Evolutionary conservation across 805 yeast species (phyloP), one percentile per base, ranked within the genome.

Genomic region (Pachysolen tannophilus): DNA sequence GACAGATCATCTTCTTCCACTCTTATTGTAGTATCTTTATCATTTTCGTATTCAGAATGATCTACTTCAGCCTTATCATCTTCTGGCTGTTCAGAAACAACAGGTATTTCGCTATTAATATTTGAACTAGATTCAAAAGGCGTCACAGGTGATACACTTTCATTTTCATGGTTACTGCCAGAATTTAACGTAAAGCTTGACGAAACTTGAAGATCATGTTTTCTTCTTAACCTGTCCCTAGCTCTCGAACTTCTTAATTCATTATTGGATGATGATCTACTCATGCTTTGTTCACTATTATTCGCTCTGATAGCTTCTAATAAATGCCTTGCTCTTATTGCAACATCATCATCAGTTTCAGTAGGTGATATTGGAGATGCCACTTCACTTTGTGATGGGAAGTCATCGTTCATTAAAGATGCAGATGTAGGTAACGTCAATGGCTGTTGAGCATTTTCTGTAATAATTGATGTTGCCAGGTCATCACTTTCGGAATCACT

Each of bases 371-470:
- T 34, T 5, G 38, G 33, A 3, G 35, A 26, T n/a, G n/a, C 15
- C 15, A 17, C 27, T 9, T 48, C 33, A 68, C 46, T 45, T 76
- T 55, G 34, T 78, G 79, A 49, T 69, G 24, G 24, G 13, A 9
- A 14, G 18, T 15, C 19, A 27, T 8, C 8, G 15, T 20, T 26
- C 25, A n/a, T 21, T 11, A 19, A 20, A 19, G 38, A 21, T 19
- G 16, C n/a, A n/a, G n/a, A n/a, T n/a, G n/a, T n/a, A n/a, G n/a
- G n/a, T n/a, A n/a, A n/a, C n/a, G n/a, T n/a, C n/a, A n/a, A n/a
- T n/a, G n/a, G n/a, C n/a, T n/a, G n/a, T n/a, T n/a, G n/a, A n/a
- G n/a, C n/a, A n/a, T n/a, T n/a, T n/a, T n/a, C n/a, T n/a, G n/a
- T n/a, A n/a, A n/a, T n/a, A n/a, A n/a, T n/a, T n/a, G n/a, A n/a